These are phyloP conservation scores for Ganoderma leucocontextum DNA, from an alignment of 1,284 basidiomycete genomes.

Conservation along the genomic window DNA sequence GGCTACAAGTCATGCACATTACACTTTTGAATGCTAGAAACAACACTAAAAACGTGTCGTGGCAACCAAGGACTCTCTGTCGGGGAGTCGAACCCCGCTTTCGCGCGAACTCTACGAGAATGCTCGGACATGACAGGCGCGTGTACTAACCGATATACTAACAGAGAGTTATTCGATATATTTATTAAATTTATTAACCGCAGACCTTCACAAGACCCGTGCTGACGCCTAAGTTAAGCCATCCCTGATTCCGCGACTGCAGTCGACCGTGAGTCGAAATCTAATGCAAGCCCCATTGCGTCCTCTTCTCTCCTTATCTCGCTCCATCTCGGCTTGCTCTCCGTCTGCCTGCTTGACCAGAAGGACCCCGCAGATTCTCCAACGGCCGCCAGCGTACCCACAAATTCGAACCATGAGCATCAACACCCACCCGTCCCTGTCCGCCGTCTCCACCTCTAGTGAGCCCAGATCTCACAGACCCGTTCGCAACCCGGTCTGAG, in stretches of 20 bases:
- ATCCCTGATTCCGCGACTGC: no score
- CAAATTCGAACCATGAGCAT: slow-evolving; percentile 47
- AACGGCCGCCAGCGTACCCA: neutral
- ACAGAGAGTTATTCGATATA: slow-evolving; percentile 21
- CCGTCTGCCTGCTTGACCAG: neutral
- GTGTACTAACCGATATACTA: slow-evolving; percentile 34
- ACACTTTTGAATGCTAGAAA: no score
- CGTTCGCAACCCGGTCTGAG: neutral
- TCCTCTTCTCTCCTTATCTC: slow-evolving; percentile 15
- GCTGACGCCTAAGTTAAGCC: neutral
- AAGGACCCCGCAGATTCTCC: neutral
- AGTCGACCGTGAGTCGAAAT: neutral
- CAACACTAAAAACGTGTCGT: no score
- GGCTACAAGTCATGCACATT: no score
- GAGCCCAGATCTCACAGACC: slow-evolving; percentile 24
- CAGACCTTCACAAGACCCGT: neutral
- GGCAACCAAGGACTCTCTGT: slow-evolving; percentile 48
- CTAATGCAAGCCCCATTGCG: neutral
- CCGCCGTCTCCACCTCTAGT: slow-evolving; percentile 63
- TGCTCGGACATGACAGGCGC: slow-evolving; percentile 22
- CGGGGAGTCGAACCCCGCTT: slow-evolving; percentile 55
- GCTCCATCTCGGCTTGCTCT: slow-evolving; percentile 1
- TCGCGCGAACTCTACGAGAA: slow-evolving; percentile 40
- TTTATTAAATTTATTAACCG: neutral
- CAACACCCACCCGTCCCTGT: slow-evolving; percentile 60